Percentiles rank a stretch among this genome's conserved stretches.
phyloP scores from a whole-genome alignment of 1,284 basidiomycete genomes.

The Tetrapyrgos nigripes region DNA sequence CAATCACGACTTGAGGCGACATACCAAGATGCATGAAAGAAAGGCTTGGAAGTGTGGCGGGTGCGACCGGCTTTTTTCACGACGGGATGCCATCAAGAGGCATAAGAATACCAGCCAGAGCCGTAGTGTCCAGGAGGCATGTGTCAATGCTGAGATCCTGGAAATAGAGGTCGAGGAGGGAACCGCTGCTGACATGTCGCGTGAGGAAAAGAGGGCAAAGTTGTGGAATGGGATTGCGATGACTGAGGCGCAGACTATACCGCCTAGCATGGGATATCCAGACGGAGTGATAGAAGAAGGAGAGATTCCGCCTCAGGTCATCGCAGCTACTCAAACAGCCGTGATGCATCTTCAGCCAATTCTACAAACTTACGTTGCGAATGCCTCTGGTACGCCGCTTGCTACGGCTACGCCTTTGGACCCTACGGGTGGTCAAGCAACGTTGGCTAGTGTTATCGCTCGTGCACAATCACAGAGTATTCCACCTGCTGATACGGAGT shows the following conservation, averaged over 20 bases:
- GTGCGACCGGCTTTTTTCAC: conserved; percentile 74
- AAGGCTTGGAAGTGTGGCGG: conserved; percentile 74
- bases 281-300: conserved; percentile 60
- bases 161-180: conserved; percentile 66
- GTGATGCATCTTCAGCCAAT: conserved; percentile 63
- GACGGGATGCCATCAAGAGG: conserved; percentile 77
- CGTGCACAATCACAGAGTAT: conserved; percentile 52
- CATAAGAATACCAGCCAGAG: conserved; percentile 65
- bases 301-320: conserved; percentile 57
- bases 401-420: conserved; percentile 40
- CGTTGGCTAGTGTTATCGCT: conserved; percentile 71
- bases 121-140: conserved; percentile 54
- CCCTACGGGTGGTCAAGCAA: conserved; percentile 60
- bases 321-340: conserved; percentile 57
- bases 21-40: conserved; percentile 69
- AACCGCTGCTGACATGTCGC: conserved; percentile 53
- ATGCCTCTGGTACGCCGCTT: conserved; percentile 53
- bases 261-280: conserved; percentile 20
- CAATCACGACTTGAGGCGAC: conserved; percentile 79
- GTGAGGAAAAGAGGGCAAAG: conserved; percentile 64
- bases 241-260: conserved; percentile 31
- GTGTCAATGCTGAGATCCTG: conserved; percentile 58
- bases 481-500: conserved; percentile 9
- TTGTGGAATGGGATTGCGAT: conserved; percentile 65
- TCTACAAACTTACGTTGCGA: conserved; percentile 63